Evolutionary conservation across 306 rosid species (phyloP).

Genomic region (Lathyrus sativus): DNA sequence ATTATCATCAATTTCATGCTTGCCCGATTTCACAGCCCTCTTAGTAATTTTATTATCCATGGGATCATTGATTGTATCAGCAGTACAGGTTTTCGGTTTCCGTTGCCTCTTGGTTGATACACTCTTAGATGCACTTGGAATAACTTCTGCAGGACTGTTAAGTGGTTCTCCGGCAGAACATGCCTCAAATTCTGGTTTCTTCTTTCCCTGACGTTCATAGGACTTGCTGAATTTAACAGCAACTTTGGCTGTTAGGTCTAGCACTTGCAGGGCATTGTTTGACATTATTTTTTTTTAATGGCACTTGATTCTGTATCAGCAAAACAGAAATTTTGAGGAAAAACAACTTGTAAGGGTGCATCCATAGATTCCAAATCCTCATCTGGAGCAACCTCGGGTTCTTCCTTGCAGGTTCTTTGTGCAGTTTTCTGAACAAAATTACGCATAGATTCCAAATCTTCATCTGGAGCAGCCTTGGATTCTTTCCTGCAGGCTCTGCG

Average conservation of each 20-base stretch:
- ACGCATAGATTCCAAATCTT: conserved; percentile 27
- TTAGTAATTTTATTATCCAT: conserved; percentile 23
- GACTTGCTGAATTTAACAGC: conserved; percentile 26
- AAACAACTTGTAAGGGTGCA: conserved; percentile 38
- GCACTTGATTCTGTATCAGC: conserved; percentile 35
- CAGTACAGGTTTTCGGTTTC: conserved; percentile 35
- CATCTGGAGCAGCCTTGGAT: conserved; percentile 41
- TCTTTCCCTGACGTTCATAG: conserved; percentile 37
- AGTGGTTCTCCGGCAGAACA: conserved; percentile 31
- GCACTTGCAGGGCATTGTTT: conserved; percentile 21
- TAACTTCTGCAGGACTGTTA: conserved; percentile 7
- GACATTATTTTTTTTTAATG: conserved; percentile 24
- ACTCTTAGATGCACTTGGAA: conserved; percentile 32
- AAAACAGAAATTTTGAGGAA: conserved; percentile 23
- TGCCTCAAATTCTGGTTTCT: conserved; percentile 36
- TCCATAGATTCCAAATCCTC: conserved; percentile 40
- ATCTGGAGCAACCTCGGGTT: conserved; percentile 41
- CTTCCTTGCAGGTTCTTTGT: conserved; percentile 41
- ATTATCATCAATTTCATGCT: not conserved
- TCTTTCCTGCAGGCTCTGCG: conserved; percentile 43
- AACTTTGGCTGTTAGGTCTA: conserved; percentile 33
- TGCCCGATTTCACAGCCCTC: conserved; percentile 24
- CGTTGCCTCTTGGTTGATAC: conserved; percentile 46
- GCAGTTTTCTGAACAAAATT: conserved; percentile 43
- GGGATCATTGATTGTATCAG: conserved; percentile 36